These are phyloP conservation scores for Coemansia sp. DNA, from an alignment of 192 early-diverging fungal genomes.

Conservation along the genomic window DNA sequence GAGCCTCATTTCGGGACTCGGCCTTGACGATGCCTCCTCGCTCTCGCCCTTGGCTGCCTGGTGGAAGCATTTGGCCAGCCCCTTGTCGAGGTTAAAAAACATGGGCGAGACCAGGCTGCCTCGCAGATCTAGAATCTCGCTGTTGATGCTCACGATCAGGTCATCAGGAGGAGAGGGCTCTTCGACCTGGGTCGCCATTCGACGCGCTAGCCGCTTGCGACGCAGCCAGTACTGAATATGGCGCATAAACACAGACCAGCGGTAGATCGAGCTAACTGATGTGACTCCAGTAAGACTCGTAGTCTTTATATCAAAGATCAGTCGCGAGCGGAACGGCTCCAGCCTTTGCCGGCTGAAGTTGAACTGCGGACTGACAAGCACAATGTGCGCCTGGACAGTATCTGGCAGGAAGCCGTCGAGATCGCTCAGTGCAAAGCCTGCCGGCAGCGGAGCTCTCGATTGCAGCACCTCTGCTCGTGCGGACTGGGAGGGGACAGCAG, in stretches of 20 bases:
- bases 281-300: constrained; percentile 23
- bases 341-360: constrained; percentile 25
- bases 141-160: constrained; percentile 35
- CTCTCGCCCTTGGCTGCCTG: not conserved
- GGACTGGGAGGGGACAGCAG: constrained; percentile 25
- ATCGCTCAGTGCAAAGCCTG: constrained; percentile 22
- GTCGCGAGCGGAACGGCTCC: constrained; percentile 34
- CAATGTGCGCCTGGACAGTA: constrained; percentile 33
- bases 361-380: constrained; percentile 25
- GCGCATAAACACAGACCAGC: constrained; percentile 55
- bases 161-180: constrained; percentile 35
- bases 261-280: constrained; percentile 47
- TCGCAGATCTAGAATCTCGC: constrained; percentile 38
- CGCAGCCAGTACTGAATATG: constrained; percentile 52
- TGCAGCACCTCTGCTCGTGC: constrained; percentile 21
- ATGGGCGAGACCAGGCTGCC: constrained; percentile 42
- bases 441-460: not conserved
- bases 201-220: constrained; percentile 41
- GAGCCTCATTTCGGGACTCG: constrained; percentile 40
- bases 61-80: constrained; percentile 16
- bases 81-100: constrained; percentile 38
- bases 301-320: constrained; percentile 38
- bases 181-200: constrained; percentile 35
- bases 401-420: constrained; percentile 41
- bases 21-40: not conserved